Evolutionary conservation across 208 protist genomes (phyloP).

Genomic region (Wallacemonas sp.): DNA sequence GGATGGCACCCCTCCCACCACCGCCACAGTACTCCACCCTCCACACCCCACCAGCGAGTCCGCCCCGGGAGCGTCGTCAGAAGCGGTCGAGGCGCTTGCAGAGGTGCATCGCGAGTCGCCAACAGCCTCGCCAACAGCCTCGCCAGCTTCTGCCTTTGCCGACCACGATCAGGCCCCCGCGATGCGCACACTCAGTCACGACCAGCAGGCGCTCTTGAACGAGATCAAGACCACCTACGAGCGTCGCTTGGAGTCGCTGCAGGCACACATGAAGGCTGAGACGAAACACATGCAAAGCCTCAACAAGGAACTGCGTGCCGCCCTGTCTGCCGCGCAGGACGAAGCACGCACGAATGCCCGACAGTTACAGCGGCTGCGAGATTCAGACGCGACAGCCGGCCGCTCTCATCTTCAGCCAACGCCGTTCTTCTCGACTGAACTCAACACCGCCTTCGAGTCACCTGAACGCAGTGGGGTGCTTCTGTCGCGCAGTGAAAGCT

Average conservation of each 20-base stretch:
- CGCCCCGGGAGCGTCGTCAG: no score
- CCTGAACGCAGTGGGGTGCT: neutral
- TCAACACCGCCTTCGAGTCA: neutral
- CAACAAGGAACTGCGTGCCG: conserved; percentile 62
- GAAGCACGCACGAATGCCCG: conserved; percentile 36
- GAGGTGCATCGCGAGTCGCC: no score
- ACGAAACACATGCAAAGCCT: conserved; percentile 50
- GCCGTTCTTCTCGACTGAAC: neutral
- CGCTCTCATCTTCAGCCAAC: neutral
- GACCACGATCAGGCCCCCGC: no score
- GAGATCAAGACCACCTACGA: conserved; percentile 49
- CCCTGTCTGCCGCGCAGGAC: conserved; percentile 53
- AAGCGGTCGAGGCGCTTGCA: no score
- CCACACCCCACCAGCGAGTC: no score
- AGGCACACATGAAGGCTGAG: conserved; percentile 44
- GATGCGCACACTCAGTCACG: conserved; percentile 21
- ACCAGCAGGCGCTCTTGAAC: conserved; percentile 29
- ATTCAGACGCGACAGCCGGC: neutral
- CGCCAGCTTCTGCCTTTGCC: neutral
- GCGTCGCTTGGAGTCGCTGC: conserved; percentile 38
- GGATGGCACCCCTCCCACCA: no score
- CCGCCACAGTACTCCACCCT: no score
- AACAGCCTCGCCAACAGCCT: neutral
- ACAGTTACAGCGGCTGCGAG: conserved; percentile 22
- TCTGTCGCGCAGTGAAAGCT: neutral